Base-by-base conservation (phyloP, 129 eudicot genomes). In the Flaveria brownii region DNA sequence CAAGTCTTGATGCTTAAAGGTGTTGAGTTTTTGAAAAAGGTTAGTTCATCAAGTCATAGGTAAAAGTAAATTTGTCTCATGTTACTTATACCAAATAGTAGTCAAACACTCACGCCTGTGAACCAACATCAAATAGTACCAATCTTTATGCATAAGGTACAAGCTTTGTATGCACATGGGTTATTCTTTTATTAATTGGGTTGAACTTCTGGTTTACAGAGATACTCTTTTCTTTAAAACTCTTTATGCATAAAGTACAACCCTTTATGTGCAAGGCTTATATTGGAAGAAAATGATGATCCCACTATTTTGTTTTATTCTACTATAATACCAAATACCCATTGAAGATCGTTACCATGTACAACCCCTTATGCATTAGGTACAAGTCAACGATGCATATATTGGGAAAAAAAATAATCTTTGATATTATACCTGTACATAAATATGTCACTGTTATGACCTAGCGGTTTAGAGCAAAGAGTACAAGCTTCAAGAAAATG, bases 401-500 rank as follows among this genome's bases (percentile, higher is more conserved):
- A 52, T 10, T 62, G 9, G 9, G 0, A 3, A 18, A n/a, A 9
- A 72, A 22, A 20, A 22, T 0, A 17, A 68, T 23, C 9, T 41
- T 68, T 62, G 23, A 66, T 14, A 4, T 52, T 62, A 69, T 83
- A 90, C 96, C 92, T 90, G 87, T 90, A 90, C 98, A 93, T 93
- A 79, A 77, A 93, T 87, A 93, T 93, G 79, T 93, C 98, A 72
- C 80, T 86, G 84, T 88, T 86, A 43, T 76, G 82, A 66, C 87
- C 84, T 15, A 93, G 64, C 10, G 87, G 81, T 73, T 84, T 93
- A 42, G 79, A 86, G 85, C 98, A 93, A 72, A 90, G 95, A 57
- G 73, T 80, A 79, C 98, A 93, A 70, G 92, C 81, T 65, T 90
- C 94, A 77, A 93, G 96, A 77, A 90, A 93, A 82, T 93, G 82